Base-by-base conservation (phyloP, 345 rosid species). In the Euphorbia lathyris region DNA sequence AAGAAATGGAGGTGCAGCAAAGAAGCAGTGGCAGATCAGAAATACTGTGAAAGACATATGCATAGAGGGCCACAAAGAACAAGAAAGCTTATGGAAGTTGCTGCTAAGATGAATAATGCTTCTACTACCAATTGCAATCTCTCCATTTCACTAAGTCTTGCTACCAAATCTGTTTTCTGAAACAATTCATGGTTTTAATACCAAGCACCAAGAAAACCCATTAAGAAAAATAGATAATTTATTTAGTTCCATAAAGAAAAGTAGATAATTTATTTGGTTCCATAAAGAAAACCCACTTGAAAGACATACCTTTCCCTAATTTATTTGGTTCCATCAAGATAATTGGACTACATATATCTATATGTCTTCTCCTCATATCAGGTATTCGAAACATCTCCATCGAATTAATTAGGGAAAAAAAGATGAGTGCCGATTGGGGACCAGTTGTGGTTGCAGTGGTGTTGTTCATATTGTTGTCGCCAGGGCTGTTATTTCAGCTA, bases 361-460 rank as follows among this genome's bases (percentile, higher is more conserved):
- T 34, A 7, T 34, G n/a, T 57, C 58, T 38, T 50, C 17, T 17
- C 11, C 38, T 53, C n/a, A n/a, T n/a, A n/a, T n/a, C n/a, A n/a
- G n/a, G n/a, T n/a, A n/a, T n/a, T n/a, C n/a, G n/a, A n/a, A n/a
- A n/a, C n/a, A 19, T 66, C 67, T 51, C 65, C 58, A 34, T 43
- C 34, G 62, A 23, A 17, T n/a, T 17, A 61, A 2, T 22, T 2
- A 23, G 20, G 58, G 14, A 59, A 32, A n/a, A n/a, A n/a, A 10
- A 68, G 27, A 88, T 87, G 97, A 77, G 84, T 58, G 82, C 92
- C 2, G 98, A 94, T 73, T 94, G 98, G 98, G 98, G 92, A 62
- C 87, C 98, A 0, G 91, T 92, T 16, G 64, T 86, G 1, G 85
- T 91, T 3, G 87, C 97, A 0, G 96, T 83, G 71, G 85, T 25